Percentiles rank a stretch among this genome's conserved stretches.
Evolutionary conservation across 441 rosid species (phyloP).

Genomic region (Gossypium schwendimanii): DNA sequence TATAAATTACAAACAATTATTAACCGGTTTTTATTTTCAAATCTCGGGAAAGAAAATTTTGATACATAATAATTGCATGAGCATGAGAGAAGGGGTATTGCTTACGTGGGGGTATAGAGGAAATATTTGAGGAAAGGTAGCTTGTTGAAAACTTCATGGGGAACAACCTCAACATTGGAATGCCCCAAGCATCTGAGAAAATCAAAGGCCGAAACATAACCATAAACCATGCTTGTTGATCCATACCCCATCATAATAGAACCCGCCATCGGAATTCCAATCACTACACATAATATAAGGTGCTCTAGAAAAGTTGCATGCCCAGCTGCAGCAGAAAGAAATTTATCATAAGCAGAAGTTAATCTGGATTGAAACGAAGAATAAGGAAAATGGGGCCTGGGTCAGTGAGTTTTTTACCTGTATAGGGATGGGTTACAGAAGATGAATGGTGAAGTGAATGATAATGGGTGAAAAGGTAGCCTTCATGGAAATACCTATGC

Average conservation of each 20-base stretch:
- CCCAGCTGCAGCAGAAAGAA: conserved; percentile 41
- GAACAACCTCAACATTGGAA: conserved; percentile 66
- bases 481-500: conserved; percentile 56
- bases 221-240: conserved; percentile 45
- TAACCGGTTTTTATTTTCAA: not conserved
- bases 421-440: conserved; percentile 57
- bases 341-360: too few relatives aligned
- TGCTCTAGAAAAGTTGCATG: conserved; percentile 66
- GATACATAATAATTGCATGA: conserved; percentile 1
- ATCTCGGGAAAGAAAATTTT: not conserved
- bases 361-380: too few relatives aligned
- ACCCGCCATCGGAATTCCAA: conserved; percentile 67
- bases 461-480: conserved; percentile 50
- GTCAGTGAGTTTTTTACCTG: conserved; percentile 38
- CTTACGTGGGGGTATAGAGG: conserved; percentile 82
- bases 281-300: conserved; percentile 34
- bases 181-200: conserved; percentile 78
- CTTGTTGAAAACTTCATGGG: conserved; percentile 44
- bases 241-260: conserved; percentile 53
- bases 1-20: too few relatives aligned
- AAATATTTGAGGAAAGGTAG: conserved; percentile 64
- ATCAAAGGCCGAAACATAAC: conserved; percentile 59
- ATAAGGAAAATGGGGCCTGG: too few relatives aligned
- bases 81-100: not conserved
- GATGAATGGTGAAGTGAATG: conserved; percentile 82